Conservation (phyloP, 495 filamentous ascomycete species). For the Penicillium flavigenum region DNA sequence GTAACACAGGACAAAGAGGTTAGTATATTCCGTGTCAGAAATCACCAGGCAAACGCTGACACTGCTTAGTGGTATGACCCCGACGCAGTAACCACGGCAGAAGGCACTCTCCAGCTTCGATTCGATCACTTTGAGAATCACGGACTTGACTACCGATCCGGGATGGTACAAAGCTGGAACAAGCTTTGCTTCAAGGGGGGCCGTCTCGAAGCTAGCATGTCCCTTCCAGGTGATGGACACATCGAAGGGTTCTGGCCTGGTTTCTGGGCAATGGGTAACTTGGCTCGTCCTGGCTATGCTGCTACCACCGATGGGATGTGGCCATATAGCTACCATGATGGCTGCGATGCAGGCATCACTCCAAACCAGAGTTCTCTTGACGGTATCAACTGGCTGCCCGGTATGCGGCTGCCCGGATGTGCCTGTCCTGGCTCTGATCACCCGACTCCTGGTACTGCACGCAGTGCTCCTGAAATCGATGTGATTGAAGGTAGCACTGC, state of each 20-base stretch:
- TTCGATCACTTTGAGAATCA: constrained; percentile 70
- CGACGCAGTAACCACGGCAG: constrained; percentile 66
- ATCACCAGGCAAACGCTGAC: constrained; percentile 7
- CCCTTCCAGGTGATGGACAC: constrained; percentile 68
- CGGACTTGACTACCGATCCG: constrained; percentile 68
- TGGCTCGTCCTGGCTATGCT: constrained; percentile 67
- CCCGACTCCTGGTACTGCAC: constrained; percentile 66
- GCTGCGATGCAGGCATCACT: constrained; percentile 73
- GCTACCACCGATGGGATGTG: constrained; percentile 72
- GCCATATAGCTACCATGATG: constrained; percentile 75
- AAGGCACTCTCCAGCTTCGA: constrained; percentile 64
- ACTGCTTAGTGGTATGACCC: constrained; percentile 72
- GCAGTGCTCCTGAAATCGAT: constrained; percentile 76
- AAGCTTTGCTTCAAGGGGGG: constrained; percentile 77
- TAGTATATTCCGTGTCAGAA: constrained; percentile 2
- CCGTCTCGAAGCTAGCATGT: constrained; percentile 73
- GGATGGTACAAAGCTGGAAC: constrained; percentile 85
- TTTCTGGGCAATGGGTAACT: constrained; percentile 79
- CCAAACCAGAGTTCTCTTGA: constrained; percentile 71
- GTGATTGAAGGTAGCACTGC: constrained; percentile 67
- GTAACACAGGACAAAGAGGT: constrained; percentile 74
- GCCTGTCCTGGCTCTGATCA: constrained; percentile 66
- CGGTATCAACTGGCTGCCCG: constrained; percentile 67
- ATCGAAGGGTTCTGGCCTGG: constrained; percentile 75
- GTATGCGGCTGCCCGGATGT: constrained; percentile 72